Base-by-base conservation (phyloP, 1,139 yeast genomes). In the Suhomyces guaymorum region DNA sequence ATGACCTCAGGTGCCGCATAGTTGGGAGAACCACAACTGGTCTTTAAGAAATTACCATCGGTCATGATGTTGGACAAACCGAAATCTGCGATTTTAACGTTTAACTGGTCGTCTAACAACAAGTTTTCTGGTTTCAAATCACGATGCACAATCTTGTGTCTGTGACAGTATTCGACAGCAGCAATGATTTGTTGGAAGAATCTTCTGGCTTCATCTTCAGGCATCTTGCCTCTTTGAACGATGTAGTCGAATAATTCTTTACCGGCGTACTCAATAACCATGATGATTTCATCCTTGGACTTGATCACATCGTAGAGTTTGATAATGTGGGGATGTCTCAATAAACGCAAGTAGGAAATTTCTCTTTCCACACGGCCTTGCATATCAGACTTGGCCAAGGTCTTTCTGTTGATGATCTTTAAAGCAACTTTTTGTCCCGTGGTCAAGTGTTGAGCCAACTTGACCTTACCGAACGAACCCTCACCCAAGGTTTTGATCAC, bases 1-100 rank as follows among this genome's bases (percentile, higher is more conserved):
- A 92, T 92, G 30, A 92, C 97, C 61, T 92, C 98, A 0, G 98
- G 98, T 0, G 98, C 98, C 2, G 98, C 98, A 57, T 92, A 92
- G 57, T 92, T 90, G 34, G 98, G 97, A 10, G 96, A 86, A 2
- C 98, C 98, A 67, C 98, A 92, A 53, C 92, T 80, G 1, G 98
- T 92, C 57, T 90, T 92, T 55, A 92, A 73, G 54, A 92, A 92
- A 57, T 92, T 92, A 39, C 98, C 98, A 62, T 92, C 98, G 7
- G 97, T 90, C 97, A 92, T 92, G 48, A 92, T 90, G 59, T 92
- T 92, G 24, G 95, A 84, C 39, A 92, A 73, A 11, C 98, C 97
- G 54, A 90, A 92, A 70, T 92, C 98, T 11, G 97, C 97, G 63
- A 92, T 92, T 60, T 92, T 92, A 37, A 92, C 97, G 58, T 90